phyloP scores from a whole-genome alignment of 2,329 filamentous ascomycete species.

The Pseudocercospora macadamiae region DNA sequence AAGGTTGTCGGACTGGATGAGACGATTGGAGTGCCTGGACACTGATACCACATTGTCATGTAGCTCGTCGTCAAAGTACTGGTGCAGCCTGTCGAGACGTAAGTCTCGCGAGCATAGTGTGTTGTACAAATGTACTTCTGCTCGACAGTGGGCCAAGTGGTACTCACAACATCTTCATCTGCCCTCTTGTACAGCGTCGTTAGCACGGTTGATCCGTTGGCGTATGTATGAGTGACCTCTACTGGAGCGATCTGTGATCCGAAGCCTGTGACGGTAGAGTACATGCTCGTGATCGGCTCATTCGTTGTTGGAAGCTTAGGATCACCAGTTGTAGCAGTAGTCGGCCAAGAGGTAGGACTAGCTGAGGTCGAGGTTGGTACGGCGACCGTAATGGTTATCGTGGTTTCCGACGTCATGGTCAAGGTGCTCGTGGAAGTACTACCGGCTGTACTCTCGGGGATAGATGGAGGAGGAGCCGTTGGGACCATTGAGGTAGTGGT shows the following conservation, averaged over 20 bases:
- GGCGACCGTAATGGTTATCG: not conserved
- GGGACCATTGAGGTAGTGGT: not conserved
- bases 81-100: not conserved
- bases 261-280: not conserved
- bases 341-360: not conserved
- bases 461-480: not conserved
- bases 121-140: not conserved
- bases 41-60: conserved; percentile 1
- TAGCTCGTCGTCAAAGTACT: not conserved
- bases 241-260: not conserved
- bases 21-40: not conserved
- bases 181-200: conserved; percentile 5
- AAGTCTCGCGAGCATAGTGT: not conserved
- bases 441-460: not conserved
- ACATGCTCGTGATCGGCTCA: not conserved
- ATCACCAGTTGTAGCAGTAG: not conserved
- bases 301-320: not conserved
- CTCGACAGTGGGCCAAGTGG: not conserved
- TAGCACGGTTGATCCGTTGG: not conserved
- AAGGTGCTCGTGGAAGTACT: too few species aligned
- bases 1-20: too few species aligned
- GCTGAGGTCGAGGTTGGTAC: not conserved
- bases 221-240: conserved; percentile 6
- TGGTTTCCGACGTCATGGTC: not conserved
- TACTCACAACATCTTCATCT: conserved; percentile 1